Conservation (phyloP, 345 rosid species). For the Camelina sativa region DNA sequence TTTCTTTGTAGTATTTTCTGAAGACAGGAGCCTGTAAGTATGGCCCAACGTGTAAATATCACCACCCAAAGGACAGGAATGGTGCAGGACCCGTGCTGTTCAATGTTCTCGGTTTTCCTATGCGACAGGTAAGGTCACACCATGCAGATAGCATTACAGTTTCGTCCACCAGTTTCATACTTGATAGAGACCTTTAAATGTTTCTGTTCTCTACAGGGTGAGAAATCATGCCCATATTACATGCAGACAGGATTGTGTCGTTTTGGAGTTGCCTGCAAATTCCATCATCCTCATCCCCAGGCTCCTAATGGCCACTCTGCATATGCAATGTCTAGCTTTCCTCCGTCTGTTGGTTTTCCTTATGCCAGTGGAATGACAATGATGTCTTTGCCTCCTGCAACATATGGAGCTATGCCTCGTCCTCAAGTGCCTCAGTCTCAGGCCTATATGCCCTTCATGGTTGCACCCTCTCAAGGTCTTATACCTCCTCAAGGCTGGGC, state of each 20-base stretch:
- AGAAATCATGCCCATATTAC: conserved; percentile 79
- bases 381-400: conserved; percentile 61
- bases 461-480: conserved; percentile 64
- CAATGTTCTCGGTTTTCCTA: conserved; percentile 71
- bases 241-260: conserved; percentile 78
- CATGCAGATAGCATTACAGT: background rate
- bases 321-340: conserved; percentile 52
- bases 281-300: conserved; percentile 74
- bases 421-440: conserved; percentile 54
- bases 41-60: conserved; percentile 82
- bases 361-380: conserved; percentile 61
- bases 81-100: conserved; percentile 82
- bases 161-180: background rate
- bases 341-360: conserved; percentile 62
- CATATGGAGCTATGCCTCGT: conserved; percentile 54
- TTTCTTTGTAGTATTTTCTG: conserved; percentile 61
- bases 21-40: conserved; percentile 91
- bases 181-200: conserved; percentile 12
- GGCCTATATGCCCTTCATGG: conserved; percentile 59
- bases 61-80: conserved; percentile 87
- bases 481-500: conserved; percentile 69
- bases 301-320: conserved; percentile 52
- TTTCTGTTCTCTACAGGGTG: conserved; percentile 54
- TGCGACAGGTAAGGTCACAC: conserved; percentile 63
- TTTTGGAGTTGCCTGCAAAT: conserved; percentile 81